Evolutionary conservation across 2,329 filamentous ascomycete genomes (phyloP), one percentile per base, ranked within the genome.

Genomic region (Colletotrichum shisoi): DNA sequence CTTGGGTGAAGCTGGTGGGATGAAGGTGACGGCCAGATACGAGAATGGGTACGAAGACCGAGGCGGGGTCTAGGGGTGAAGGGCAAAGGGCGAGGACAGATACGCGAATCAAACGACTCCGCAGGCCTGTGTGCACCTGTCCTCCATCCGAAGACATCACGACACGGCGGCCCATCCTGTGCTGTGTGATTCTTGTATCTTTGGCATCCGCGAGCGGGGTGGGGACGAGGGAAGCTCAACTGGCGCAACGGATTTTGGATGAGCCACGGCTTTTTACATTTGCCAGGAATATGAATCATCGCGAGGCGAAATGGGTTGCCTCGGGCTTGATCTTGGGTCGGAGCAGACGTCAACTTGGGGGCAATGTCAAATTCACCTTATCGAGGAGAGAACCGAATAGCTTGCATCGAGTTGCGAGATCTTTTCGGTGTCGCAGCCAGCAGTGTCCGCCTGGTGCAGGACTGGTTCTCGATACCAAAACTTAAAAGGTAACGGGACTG

Each of bases 191-290:
- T 42, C 1, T 40, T 39, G n/a, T 19, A 39, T 9, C 11, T 19
- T 3, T 39, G 21, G 34, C 34, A n/a, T 15, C n/a, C 9, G 7
- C 12, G n/a, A 6, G 34, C 19, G 51, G 13, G 19, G 15, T 6
- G 17, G 5, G 21, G 21, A 15, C 49, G 27, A n/a, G 40, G 42
- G 54, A 46, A 45, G 54, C 54, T 46, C 7, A 57, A 46, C 15
- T 34, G 54, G 40, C 54, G 9, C 42, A 11, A 57, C 27, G 39
- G 54, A 34, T 27, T 34, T 57, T 40, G 40, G 54, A 57, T 57
- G 24, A 42, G 52, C 52, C 17, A 54, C 52, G 19, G 5, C 39
- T 27, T 39, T 1, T 44, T n/a, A 21, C 21, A 27, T 17, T 44
- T 27, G 21, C 8, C 19, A 15, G 21, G 21, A 56, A 24, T 3